Conservation (phyloP, 306 rosid species). For the Parietaria judaica region DNA sequence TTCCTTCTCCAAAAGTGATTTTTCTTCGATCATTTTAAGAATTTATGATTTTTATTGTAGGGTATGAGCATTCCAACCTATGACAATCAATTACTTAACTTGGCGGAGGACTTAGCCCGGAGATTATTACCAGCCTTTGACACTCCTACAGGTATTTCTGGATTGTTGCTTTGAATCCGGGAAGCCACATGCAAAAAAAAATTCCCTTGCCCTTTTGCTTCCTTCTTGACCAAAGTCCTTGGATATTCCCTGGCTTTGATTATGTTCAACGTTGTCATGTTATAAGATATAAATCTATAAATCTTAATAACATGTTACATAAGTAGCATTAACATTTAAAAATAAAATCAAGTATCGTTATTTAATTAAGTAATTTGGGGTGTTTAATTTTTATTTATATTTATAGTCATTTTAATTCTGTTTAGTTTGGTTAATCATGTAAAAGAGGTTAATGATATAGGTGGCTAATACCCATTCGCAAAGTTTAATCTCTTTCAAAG, state of each 20-base stretch:
- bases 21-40: no score
- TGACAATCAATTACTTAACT: constrained; percentile 66
- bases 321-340: no score
- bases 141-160: constrained; percentile 77
- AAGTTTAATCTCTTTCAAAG: not conserved
- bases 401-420: no score
- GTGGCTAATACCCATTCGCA: no score
- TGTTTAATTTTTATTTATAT: no score
- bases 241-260: not conserved
- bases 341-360: no score
- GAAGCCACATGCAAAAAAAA: not conserved
- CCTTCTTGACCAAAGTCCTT: not conserved
- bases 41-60: constrained; percentile 24
- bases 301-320: no score
- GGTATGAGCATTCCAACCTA: constrained; percentile 82
- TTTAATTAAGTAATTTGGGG: no score
- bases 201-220: constrained; percentile 6
- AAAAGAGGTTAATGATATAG: no score
- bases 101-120: constrained; percentile 90
- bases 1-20: not conserved
- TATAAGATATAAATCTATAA: not conserved
- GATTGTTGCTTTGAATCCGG: constrained; percentile 5
- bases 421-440: no score
- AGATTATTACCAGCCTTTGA: constrained; percentile 92
- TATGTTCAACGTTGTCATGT: constrained; percentile 19